Conservation (phyloP, 306 rosid species). For the Comarum palustre region DNA sequence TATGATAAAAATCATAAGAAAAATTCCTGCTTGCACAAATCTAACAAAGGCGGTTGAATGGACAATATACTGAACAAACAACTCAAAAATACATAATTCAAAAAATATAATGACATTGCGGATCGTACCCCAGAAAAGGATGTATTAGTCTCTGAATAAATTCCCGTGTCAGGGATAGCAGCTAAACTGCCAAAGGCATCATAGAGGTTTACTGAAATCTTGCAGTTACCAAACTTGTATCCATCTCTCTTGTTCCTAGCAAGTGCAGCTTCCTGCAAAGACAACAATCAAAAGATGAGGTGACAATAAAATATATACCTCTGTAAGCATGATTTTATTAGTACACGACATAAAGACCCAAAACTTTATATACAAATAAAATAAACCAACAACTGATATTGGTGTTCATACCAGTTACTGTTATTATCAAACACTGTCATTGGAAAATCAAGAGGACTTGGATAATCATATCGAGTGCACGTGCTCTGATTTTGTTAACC, state of each 20-base stretch:
- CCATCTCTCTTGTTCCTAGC: constrained; percentile 24
- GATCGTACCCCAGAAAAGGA: neutral
- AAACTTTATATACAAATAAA: neutral
- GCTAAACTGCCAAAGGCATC: constrained; percentile 3
- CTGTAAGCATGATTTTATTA: neutral
- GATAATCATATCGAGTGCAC: neutral
- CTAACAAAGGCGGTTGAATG: neutral
- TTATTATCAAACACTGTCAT: neutral
- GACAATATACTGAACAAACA: too few relatives aligned
- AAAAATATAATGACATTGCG: neutral
- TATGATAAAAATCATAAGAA: neutral
- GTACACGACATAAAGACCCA: neutral
- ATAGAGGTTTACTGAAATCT: constrained; percentile 21
- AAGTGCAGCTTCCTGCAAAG: constrained; percentile 20
- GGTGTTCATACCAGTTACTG: neutral
- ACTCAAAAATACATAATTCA: neutral
- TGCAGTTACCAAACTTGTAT: neutral
- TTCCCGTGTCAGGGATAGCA: neutral
- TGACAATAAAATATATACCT: neutral
- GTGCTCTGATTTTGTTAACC: neutral
- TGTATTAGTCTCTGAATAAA: neutral
- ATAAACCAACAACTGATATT: neutral
- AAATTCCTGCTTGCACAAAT: neutral
- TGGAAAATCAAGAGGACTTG: neutral
- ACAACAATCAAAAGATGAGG: neutral